Conservation (phyloP, 179 eudicot genomes). For the Gypsophila paniculata region DNA sequence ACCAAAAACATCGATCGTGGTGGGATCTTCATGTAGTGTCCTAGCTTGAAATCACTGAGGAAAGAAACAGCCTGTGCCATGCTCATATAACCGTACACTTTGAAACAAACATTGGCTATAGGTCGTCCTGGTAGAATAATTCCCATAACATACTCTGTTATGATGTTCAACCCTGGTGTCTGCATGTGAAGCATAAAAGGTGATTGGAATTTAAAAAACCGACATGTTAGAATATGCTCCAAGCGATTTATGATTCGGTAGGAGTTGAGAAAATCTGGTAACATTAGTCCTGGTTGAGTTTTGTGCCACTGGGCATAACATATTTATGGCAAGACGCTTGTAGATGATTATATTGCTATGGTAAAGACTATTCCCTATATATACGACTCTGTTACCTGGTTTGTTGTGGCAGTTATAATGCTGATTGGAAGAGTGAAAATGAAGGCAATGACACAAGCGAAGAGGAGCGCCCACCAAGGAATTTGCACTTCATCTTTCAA, state of each 20-base stretch:
- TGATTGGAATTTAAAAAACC: too few relatives aligned
- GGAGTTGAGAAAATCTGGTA: too few relatives aligned
- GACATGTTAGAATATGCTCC: too few relatives aligned
- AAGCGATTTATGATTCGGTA: too few relatives aligned
- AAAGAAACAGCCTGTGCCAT: constrained; percentile 90
- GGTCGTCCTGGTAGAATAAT: constrained; percentile 80
- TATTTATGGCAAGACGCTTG: constrained; percentile 1
- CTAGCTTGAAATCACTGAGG: constrained; percentile 87
- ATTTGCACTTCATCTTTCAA: constrained; percentile 65
- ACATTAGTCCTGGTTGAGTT: too few relatives aligned
- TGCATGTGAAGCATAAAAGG: constrained; percentile 35
- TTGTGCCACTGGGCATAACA: not conserved
- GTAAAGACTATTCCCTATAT: not conserved
- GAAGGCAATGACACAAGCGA: constrained; percentile 70
- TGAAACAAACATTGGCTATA: constrained; percentile 95
- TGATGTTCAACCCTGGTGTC: constrained; percentile 90
- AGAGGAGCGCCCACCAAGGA: constrained; percentile 89
- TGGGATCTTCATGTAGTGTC: constrained; percentile 98
- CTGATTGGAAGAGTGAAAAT: constrained; percentile 88
- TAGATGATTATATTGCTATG: not conserved
- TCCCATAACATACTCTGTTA: constrained; percentile 90
- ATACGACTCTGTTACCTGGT: constrained; percentile 49
- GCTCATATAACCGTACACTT: constrained; percentile 90
- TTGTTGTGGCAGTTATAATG: constrained; percentile 92
- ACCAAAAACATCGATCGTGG: constrained; percentile 96